Conservation (phyloP, 768 basidiomycete species). For the Gloeopeniophorella convolvens region DNA sequence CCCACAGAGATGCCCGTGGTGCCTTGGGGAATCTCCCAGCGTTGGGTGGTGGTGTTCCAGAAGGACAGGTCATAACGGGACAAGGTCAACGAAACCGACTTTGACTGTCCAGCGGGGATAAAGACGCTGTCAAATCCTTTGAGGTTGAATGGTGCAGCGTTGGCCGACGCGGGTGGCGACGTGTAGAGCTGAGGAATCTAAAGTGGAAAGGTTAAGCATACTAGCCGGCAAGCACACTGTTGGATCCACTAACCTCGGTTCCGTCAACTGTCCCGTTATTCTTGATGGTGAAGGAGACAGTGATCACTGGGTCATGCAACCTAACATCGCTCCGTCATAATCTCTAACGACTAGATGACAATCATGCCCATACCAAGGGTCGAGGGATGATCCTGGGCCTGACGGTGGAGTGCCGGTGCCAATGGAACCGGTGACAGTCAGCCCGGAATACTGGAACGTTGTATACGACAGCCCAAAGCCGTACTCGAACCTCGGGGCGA, state of each 20-base stretch:
- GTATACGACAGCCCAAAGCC: constrained; percentile 75
- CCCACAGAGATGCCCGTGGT: constrained; percentile 58
- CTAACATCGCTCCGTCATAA: constrained; percentile 24
- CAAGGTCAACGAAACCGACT: constrained; percentile 46
- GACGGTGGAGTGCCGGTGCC: constrained; percentile 38
- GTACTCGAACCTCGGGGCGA: constrained; percentile 55
- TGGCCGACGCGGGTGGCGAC: constrained; percentile 40
- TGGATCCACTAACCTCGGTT: constrained; percentile 39
- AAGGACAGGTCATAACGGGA: constrained; percentile 66
- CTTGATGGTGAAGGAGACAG: constrained; percentile 43
- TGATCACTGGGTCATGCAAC: constrained; percentile 47
- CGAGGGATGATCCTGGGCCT: constrained; percentile 45
- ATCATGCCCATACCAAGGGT: constrained; percentile 46
- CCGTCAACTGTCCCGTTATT: constrained; percentile 52
- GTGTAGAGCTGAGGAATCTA: constrained; percentile 54
- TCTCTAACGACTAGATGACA: neutral
- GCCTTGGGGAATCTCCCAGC: constrained; percentile 67
- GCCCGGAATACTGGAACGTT: constrained; percentile 53
- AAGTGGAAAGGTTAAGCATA: neutral
- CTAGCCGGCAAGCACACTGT: neutral
- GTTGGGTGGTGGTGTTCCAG: constrained; percentile 70
- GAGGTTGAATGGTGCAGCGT: constrained; percentile 41
- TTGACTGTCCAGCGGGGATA: constrained; percentile 40
- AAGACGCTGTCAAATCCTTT: constrained; percentile 63
- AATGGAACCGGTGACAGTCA: constrained; percentile 29